A percentile compares a stretch with the other conserved stretches of the same genome.
Evolutionary conservation across 2,329 filamentous ascomycete species (phyloP).

Genomic region (Onygenales sp.): DNA sequence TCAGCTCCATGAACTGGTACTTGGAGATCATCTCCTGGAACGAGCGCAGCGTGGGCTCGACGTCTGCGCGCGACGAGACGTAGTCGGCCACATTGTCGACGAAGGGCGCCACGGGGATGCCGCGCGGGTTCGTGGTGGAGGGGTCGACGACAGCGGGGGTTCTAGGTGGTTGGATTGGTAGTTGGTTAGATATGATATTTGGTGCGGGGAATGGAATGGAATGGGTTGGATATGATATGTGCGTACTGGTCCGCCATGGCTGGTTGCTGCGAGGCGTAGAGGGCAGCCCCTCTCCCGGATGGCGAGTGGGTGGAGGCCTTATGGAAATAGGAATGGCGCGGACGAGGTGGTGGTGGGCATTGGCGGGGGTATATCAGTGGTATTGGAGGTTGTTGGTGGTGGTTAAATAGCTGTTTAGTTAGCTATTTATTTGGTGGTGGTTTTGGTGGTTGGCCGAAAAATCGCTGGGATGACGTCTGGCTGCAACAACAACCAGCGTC

Average conservation of each 20-base stretch:
- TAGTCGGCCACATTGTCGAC: constrained; percentile 39
- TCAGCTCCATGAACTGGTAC: constrained; percentile 99
- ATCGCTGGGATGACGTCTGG: no score
- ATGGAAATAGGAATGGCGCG: neutral
- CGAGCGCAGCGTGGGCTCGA: constrained; percentile 35
- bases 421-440: no score
- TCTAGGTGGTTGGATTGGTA: constrained; percentile 15
- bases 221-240: neutral
- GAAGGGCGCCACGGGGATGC: constrained; percentile 38
- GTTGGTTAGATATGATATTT: constrained; percentile 2
- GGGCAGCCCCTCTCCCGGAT: neutral
- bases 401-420: no score
- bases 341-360: neutral
- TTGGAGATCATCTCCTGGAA: constrained; percentile 58
- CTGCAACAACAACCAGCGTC: neutral
- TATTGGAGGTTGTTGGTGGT: no score
- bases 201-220: neutral
- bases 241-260: constrained; percentile 7
- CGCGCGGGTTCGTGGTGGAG: constrained; percentile 33
- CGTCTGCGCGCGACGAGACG: constrained; percentile 35
- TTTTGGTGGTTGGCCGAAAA: no score
- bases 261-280: neutral
- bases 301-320: neutral
- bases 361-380: neutral
- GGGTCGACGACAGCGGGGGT: constrained; percentile 9